phyloP scores from a whole-genome alignment of 1,139 yeast genomes.

The Arxiozyma slooffiae region DNA sequence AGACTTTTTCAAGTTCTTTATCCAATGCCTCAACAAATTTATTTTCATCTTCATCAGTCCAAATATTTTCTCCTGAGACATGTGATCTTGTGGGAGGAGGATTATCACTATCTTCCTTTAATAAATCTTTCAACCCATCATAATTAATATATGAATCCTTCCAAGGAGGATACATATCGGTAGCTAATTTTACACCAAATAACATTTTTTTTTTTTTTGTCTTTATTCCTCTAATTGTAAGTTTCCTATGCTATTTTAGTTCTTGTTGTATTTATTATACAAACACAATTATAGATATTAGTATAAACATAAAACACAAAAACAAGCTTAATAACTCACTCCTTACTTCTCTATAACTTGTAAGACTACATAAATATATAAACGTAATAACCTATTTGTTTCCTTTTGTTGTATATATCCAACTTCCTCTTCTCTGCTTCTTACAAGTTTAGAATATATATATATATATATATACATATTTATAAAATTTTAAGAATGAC shows the following conservation, averaged over 20 bases:
- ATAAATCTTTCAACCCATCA: conserved; percentile 64
- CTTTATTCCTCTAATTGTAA: background rate
- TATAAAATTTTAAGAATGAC: too few species aligned
- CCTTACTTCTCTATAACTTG: background rate
- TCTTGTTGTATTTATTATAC: too few species aligned
- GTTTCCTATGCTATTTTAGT: background rate
- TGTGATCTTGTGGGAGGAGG: background rate
- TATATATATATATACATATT: too few species aligned
- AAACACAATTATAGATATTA: too few species aligned
- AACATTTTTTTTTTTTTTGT: too few species aligned
- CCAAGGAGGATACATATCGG: conserved; percentile 86
- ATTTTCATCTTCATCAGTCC: conserved; percentile 79
- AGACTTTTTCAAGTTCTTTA: conserved; percentile 83
- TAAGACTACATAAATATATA: background rate
- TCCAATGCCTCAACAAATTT: conserved; percentile 72
- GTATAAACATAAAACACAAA: too few species aligned
- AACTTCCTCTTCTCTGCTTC: background rate
- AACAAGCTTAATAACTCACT: too few species aligned
- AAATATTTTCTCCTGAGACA: conserved; percentile 22
- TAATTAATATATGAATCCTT: conserved; percentile 71
- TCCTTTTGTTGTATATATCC: background rate
- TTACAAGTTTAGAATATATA: too few species aligned
- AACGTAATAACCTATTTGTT: background rate
- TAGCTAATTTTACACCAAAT: conserved; percentile 73
- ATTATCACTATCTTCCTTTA: conserved; percentile 47